Evolutionary conservation across 345 rosid species (phyloP), one percentile per base, ranked within the genome.

Genomic region (Rubroshorea leprosula): DNA sequence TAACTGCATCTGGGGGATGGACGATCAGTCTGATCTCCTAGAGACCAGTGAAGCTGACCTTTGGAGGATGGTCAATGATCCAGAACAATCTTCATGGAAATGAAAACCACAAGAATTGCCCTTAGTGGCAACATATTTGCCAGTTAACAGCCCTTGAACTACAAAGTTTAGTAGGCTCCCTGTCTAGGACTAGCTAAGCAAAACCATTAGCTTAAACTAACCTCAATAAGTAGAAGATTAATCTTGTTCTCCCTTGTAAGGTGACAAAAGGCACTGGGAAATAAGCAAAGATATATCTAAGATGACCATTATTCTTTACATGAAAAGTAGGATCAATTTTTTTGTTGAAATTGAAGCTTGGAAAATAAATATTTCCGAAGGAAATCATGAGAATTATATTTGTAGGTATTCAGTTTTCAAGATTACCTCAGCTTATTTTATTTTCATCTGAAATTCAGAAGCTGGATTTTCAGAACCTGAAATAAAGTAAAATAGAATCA

Each of bases 41-140:
- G 51, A 66, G 52, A 53, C 17, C 27, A 14, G 58, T 26, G 71
- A 16, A 57, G 65, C 48, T 57, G 54, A 48, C 23, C 19, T 17
- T 62, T 11, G 44, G 63, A 83, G 54, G 21, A 44, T 70, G 59
- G 53, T 62, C 58, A 77, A 59, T 63, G 72, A 68, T 71, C 61
- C 67, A 41, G 62, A 63, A 51, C 71, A 74, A 52, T 27, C 5
- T 27, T 8, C 58, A 0, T 77, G 80, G 78, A 89, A 68, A 6
- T 91, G 84, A 89, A 90, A 77, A 31, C 71, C 57, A 49, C 67
- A 68, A 53, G 56, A 57, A 52, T 80, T 89, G 83, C 31, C 74
- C 43, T 77, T 82, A 77, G 41, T 35, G 12, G 31, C n/a, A 27
- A 27, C 31, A 27, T 27, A 27, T 27, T 3, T 27, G 31, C 31